These are phyloP conservation scores for Lipomyces mesembrius DNA, from an alignment of 805 yeast species.

Conservation along the genomic window DNA sequence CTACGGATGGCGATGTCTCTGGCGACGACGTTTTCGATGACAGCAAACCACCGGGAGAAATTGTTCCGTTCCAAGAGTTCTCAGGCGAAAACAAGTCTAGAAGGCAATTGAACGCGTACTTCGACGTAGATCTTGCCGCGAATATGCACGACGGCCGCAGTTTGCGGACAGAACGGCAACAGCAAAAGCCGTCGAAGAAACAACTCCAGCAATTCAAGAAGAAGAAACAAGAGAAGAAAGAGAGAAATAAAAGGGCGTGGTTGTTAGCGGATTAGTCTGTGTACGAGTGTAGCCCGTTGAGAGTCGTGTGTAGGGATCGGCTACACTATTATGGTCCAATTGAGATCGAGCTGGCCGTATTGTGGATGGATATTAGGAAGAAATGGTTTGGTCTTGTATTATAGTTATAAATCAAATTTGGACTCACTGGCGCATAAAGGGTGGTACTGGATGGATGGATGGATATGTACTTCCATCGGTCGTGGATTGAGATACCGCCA, in stretches of 20 bases:
- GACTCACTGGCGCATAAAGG: background rate
- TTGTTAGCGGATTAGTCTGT: slow-evolving; percentile 20
- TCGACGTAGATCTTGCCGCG: slow-evolving; percentile 27
- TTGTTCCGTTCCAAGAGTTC: slow-evolving; percentile 24
- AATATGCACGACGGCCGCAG: slow-evolving; percentile 34
- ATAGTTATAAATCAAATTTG: background rate
- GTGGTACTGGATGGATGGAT: too few relatives aligned
- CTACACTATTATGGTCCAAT: background rate
- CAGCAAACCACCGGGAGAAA: slow-evolving; percentile 23
- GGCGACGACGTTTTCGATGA: slow-evolving; percentile 14
- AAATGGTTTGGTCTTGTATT: background rate
- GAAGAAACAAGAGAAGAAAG: slow-evolving; percentile 38
- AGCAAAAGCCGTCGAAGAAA: slow-evolving; percentile 33
- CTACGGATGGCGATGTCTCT: background rate
- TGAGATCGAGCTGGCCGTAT: background rate
- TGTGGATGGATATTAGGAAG: background rate
- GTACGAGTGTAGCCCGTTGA: background rate
- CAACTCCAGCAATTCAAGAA: slow-evolving; percentile 38
- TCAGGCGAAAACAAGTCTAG: slow-evolving; percentile 21
- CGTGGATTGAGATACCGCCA: background rate
- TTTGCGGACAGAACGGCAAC: slow-evolving; percentile 37
- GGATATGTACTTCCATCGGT: too few relatives aligned
- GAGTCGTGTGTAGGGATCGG: background rate
- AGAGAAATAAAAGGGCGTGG: slow-evolving; percentile 37
- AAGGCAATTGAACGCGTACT: slow-evolving; percentile 27